Conservation (phyloP, 805 yeast genomes). For the Novakomyces olei region DNA sequence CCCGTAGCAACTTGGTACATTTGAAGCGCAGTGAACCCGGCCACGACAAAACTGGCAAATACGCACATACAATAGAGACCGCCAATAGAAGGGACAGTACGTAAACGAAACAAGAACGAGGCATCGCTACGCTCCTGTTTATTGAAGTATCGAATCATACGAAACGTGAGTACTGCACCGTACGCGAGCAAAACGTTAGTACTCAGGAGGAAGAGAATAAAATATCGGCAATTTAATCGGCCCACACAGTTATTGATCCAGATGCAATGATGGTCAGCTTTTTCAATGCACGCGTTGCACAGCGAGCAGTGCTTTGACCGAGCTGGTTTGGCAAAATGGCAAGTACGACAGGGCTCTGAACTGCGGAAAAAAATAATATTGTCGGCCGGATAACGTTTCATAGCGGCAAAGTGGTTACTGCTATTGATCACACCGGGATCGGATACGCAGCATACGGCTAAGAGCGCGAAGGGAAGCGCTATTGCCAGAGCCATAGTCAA, state of each 20-base stretch:
- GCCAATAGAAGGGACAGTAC: no score
- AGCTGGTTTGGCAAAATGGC: constrained; percentile 29
- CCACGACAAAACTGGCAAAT: no score
- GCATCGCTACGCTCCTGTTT: no score
- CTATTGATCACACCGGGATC: constrained; percentile 19
- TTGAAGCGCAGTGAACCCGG: no score
- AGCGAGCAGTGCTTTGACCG: constrained; percentile 37
- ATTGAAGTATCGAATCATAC: no score
- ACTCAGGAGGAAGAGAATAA: constrained; percentile 30
- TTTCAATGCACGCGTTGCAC: constrained; percentile 26
- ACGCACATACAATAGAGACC: no score
- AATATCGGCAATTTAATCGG: constrained; percentile 37
- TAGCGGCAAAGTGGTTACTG: constrained; percentile 12
- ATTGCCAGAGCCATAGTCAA: constrained; percentile 10
- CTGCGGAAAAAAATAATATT: constrained; percentile 28
- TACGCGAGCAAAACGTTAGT: constrained; percentile 26
- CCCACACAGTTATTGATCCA: constrained; percentile 46
- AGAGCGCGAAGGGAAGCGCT: constrained; percentile 11
- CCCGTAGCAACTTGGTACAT: no score
- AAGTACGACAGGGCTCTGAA: constrained; percentile 24
- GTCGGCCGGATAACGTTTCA: constrained; percentile 21
- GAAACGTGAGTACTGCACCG: no score
- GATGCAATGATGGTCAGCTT: constrained; percentile 39
- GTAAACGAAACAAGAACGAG: no score
- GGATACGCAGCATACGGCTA: constrained; percentile 15